Evolutionary conservation across 345 rosid genomes (phyloP), one percentile per base, ranked within the genome.

Genomic region (Microthlaspi erraticum): DNA sequence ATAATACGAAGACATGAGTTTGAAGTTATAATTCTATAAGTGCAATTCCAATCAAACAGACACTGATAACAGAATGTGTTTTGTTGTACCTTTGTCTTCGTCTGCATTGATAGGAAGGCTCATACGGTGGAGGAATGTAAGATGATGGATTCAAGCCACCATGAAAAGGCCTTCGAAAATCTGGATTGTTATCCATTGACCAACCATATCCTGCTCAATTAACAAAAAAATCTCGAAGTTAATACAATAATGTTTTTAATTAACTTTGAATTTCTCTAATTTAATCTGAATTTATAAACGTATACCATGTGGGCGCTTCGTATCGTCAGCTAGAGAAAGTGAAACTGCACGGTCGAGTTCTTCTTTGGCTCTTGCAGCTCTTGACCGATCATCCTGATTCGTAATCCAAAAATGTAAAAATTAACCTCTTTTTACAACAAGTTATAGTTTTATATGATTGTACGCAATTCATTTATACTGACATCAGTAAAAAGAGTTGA

Each of bases 311-410:
- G 90, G 91, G 61, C 80, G 87, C 71, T 70, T 82, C 51, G 68
- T 65, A 65, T 82, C 85, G 62, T 94, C 97, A 23, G 78, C 81
- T 63, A 77, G 71, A 56, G 99, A 80, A 65, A 81, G 83, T 17
- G 96, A 85, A 48, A 85, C 53, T 29, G 93, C 88, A 57, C 66
- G 93, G 60, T 89, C 99, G 32, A 81, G 68, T 68, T 91, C 96
- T 64, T 91, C 92, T 68, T 81, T 84, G 51, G 89, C 93, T 63
- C 85, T 79, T 57, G 69, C 73, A 33, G 72, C 55, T 78, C 91
- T 80, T 33, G 91, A 59, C 41, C 80, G 86, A 46, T 85, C 89
- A 74, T 81, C 92, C 96, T 91, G 70, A 59, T 68, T 42, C 66
- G 53, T 77, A 64, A 69, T 44, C 20, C 36, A 38, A 41, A 55